Percentiles rank a stretch among this genome's conserved stretches.
phyloP scores from a whole-genome alignment of 164 flowering plant species.

The Macadamia integrifolia region DNA sequence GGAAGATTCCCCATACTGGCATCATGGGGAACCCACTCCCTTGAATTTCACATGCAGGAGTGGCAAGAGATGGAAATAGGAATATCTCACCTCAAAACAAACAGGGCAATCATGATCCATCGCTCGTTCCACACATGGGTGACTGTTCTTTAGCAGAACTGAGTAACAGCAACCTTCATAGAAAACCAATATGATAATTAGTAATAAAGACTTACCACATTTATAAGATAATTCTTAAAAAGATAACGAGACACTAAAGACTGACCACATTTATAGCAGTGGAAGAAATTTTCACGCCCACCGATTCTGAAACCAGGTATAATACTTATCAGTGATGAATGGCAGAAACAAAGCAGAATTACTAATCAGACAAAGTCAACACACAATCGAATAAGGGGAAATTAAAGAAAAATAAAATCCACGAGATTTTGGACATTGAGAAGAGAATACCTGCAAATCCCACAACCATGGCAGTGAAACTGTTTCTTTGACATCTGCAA shows the following conservation, averaged over 20 bases:
- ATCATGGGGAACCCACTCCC: too few relatives aligned
- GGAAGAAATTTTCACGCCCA: slow-evolving; percentile 78
- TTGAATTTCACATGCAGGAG: too few relatives aligned
- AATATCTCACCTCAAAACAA: slow-evolving; percentile 71
- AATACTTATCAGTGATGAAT: not conserved
- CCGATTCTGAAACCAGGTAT: slow-evolving; percentile 55
- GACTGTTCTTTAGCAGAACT: slow-evolving; percentile 50
- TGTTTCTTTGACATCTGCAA: slow-evolving; percentile 78
- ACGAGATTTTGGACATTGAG: too few relatives aligned
- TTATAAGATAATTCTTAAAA: too few relatives aligned
- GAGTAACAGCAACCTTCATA: slow-evolving; percentile 81
- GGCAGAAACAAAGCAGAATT: not conserved
- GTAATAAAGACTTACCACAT: too few relatives aligned
- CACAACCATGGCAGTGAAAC: slow-evolving; percentile 88
- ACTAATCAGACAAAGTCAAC: not conserved
- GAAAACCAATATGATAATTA: not conserved
- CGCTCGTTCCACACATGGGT: slow-evolving; percentile 93
- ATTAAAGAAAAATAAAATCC: too few relatives aligned
- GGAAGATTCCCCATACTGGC: too few relatives aligned
- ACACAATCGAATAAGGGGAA: not conserved
- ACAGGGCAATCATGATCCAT: slow-evolving; percentile 97
- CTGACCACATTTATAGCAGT: slow-evolving; percentile 84
- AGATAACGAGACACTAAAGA: not conserved
- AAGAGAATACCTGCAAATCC: slow-evolving; percentile 76
- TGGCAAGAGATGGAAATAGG: not conserved